phyloP scores from a whole-genome alignment of 495 filamentous ascomycete species.

The Monascus purpureus region DNA sequence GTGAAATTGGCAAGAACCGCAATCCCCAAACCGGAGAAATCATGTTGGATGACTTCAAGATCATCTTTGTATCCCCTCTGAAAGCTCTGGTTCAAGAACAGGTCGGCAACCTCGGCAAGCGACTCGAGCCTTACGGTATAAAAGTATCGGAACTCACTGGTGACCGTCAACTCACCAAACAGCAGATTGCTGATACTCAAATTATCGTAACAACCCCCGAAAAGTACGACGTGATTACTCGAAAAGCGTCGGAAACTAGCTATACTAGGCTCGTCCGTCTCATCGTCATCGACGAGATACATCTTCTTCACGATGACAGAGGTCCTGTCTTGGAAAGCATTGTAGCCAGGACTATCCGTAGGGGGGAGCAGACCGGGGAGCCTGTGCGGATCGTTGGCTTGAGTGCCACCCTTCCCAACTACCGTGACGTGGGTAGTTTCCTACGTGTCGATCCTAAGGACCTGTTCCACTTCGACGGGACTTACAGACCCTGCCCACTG shows the following conservation, averaged over 20 bases:
- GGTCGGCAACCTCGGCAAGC: constrained; percentile 89
- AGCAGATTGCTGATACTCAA: constrained; percentile 94
- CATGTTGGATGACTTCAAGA: constrained; percentile 91
- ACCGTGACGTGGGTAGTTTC: constrained; percentile 91
- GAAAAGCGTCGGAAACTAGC: constrained; percentile 91
- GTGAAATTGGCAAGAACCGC: constrained; percentile 92
- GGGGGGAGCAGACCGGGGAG: constrained; percentile 85
- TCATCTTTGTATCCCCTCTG: constrained; percentile 85
- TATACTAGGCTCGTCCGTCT: constrained; percentile 94
- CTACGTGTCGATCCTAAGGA: constrained; percentile 84
- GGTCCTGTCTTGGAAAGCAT: constrained; percentile 95
- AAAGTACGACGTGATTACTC: constrained; percentile 98
- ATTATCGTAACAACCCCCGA: constrained; percentile 98
- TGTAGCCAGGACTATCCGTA: constrained; percentile 84
- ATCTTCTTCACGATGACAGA: constrained; percentile 93
- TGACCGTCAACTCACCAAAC: constrained; percentile 96
- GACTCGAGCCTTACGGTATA: constrained; percentile 83
- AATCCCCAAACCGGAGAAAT: constrained; percentile 79
- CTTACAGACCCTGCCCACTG: constrained; percentile 83
- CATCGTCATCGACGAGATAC: constrained; percentile 95
- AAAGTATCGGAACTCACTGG: constrained; percentile 87
- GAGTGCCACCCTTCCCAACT: constrained; percentile 92
- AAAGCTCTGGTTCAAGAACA: constrained; percentile 96
- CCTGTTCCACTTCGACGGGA: constrained; percentile 92
- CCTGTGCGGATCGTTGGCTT: constrained; percentile 83